phyloP scores from a whole-genome alignment of 2,329 filamentous ascomycete species.

The Calonectria honghensis region DNA sequence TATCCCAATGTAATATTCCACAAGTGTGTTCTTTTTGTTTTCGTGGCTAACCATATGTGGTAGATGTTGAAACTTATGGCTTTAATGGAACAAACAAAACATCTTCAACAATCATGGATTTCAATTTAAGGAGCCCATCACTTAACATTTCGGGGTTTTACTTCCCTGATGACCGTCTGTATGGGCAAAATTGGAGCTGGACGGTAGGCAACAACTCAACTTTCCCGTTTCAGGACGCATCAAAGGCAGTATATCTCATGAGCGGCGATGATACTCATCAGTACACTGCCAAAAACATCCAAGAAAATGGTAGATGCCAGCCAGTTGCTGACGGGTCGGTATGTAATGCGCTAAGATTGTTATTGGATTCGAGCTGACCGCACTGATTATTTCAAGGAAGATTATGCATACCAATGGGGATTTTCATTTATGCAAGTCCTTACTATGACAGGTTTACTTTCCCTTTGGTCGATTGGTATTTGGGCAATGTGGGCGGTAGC shows the following conservation, averaged over 20 bases:
- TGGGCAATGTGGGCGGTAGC: not conserved
- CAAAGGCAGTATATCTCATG: not conserved
- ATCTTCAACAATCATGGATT: not conserved
- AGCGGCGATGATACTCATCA: not conserved
- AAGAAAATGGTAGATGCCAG: not conserved
- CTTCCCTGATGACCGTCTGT: not conserved
- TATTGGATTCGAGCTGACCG: not conserved
- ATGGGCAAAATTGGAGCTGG: not conserved
- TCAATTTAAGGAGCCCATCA: not conserved
- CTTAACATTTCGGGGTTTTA: not conserved
- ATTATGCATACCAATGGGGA: conserved; percentile 1
- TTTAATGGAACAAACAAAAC: not conserved
- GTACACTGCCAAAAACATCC: not conserved
- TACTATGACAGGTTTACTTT: not conserved
- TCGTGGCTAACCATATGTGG: not conserved
- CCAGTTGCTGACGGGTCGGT: not conserved
- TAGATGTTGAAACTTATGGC: not conserved
- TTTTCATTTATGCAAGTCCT: conserved; percentile 1
- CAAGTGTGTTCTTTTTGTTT: not conserved
- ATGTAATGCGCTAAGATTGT: not conserved
- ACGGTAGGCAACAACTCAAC: not conserved
- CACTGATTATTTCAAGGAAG: not conserved
- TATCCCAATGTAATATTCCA: not conserved
- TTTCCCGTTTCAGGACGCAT: not conserved
- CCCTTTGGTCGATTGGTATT: not conserved